These are phyloP conservation scores for Picea glauca DNA, from an alignment of 75 land plant genomes.

Conservation along the genomic window DNA sequence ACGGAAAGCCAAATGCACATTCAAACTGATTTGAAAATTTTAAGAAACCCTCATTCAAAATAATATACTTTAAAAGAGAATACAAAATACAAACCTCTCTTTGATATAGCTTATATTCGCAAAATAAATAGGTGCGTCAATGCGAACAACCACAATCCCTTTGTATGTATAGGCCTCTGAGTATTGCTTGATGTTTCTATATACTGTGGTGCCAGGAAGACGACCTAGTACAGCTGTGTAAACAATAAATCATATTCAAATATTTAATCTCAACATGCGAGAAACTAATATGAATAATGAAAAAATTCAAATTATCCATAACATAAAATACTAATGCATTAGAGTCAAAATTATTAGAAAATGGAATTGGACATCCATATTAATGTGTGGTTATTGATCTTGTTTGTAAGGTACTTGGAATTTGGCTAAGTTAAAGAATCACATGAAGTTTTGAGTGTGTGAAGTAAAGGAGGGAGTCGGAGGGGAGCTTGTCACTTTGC, in stretches of 20 bases:
- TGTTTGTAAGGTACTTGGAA: too few relatives aligned
- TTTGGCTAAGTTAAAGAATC: too few relatives aligned
- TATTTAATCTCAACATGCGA: background rate
- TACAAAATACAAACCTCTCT: conserved; percentile 58
- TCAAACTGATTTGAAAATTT: background rate
- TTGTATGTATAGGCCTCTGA: conserved; percentile 95
- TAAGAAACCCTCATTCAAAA: too few relatives aligned
- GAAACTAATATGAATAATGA: background rate
- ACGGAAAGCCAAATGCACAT: background rate
- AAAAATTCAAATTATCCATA: background rate
- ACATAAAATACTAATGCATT: background rate
- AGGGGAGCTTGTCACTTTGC: too few relatives aligned
- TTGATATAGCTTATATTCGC: conserved; percentile 93
- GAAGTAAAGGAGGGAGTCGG: too few relatives aligned
- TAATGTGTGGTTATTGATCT: too few relatives aligned
- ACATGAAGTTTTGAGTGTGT: too few relatives aligned
- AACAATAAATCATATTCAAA: conserved; percentile 1
- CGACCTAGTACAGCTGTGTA: conserved; percentile 90
- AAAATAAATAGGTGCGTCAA: conserved; percentile 98
- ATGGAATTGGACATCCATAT: too few relatives aligned
- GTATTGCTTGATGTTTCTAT: conserved; percentile 83
- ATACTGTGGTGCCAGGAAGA: conserved; percentile 95
- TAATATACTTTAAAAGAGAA: background rate
- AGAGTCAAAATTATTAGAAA: background rate
- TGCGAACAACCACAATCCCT: conserved; percentile 91